phyloP scores from a whole-genome alignment of 768 basidiomycete genomes.

The Amanita molliuscula region DNA sequence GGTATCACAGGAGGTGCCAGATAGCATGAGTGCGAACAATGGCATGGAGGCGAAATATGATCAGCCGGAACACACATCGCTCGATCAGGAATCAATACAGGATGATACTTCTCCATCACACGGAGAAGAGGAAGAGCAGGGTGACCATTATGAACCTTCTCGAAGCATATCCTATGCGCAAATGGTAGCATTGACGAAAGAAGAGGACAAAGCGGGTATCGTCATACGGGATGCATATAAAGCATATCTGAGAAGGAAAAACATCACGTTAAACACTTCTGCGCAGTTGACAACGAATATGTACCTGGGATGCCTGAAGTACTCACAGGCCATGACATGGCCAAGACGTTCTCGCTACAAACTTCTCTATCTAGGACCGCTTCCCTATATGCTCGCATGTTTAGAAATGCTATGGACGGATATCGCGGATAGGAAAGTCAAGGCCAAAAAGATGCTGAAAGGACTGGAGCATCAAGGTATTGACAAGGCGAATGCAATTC shows the following conservation, averaged over 20 bases:
- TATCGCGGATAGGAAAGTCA: slow-evolving; percentile 18
- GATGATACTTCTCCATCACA: background rate
- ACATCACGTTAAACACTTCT: background rate
- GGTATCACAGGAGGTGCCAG: background rate
- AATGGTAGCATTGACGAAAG: background rate
- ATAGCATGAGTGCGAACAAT: background rate
- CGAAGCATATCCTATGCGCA: background rate
- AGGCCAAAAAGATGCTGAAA: slow-evolving; percentile 19
- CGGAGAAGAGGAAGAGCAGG: background rate
- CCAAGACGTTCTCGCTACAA: slow-evolving; percentile 18
- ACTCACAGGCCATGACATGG: slow-evolving; percentile 19
- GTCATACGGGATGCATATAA: background rate
- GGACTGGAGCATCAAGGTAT: slow-evolving; percentile 22
- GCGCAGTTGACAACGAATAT: slow-evolving; percentile 6
- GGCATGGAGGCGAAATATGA: background rate
- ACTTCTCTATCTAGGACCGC: slow-evolving; percentile 23
- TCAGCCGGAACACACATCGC: background rate
- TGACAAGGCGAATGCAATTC: slow-evolving; percentile 20
- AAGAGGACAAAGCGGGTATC: background rate
- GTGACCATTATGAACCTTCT: background rate
- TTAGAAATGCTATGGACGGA: slow-evolving; percentile 22
- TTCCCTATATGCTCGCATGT: slow-evolving; percentile 31
- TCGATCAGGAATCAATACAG: background rate
- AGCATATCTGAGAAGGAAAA: background rate
- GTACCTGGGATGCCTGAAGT: slow-evolving; percentile 19